phyloP scores from a whole-genome alignment of 108 stramenopile genomes.

The Cylindrotheca fusiformis region DNA sequence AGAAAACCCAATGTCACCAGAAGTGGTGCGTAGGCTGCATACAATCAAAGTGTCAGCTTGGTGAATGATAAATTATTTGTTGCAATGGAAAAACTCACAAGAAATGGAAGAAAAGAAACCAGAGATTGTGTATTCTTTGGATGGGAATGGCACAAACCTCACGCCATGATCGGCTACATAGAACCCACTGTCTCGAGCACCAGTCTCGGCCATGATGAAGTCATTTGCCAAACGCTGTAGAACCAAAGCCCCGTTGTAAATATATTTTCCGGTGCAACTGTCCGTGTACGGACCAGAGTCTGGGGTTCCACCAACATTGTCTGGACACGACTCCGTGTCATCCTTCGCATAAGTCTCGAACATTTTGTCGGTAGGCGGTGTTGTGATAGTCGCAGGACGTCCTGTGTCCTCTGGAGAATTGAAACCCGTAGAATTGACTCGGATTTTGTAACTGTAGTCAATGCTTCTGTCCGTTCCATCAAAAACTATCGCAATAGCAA shows the following conservation, averaged over 20 bases:
- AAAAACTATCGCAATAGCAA: conserved; percentile 65
- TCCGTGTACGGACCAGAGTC: conserved; percentile 36
- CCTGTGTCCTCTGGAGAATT: conserved; percentile 51
- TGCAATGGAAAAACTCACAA: conserved; percentile 15
- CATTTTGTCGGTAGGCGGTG: conserved; percentile 47
- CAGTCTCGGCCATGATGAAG: conserved; percentile 56
- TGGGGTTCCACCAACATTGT: conserved; percentile 33
- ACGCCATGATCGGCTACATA: conserved; percentile 39
- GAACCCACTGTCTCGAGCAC: conserved; percentile 30
- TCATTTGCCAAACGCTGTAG: conserved; percentile 74
- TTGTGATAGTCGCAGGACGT: conserved; percentile 52
- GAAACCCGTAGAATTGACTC: conserved; percentile 73
- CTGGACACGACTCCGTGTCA: conserved; percentile 52
- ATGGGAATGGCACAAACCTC: conserved; percentile 64
- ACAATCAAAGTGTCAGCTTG: conserved; percentile 40
- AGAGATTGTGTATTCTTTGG: conserved; percentile 40
- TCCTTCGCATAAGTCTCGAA: conserved; percentile 48
- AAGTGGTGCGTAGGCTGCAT: conserved; percentile 35
- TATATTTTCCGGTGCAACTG: conserved; percentile 72
- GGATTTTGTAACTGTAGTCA: conserved; percentile 59
- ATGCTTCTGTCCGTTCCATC: conserved; percentile 31
- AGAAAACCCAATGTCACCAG: conserved; percentile 55
- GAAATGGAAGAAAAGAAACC: conserved; percentile 61
- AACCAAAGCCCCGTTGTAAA: conserved; percentile 71
- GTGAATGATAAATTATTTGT: not conserved